A percentile compares a stretch with the other conserved stretches of the same genome.
These are phyloP conservation scores for Alectoria sarmentosa DNA, from an alignment of 495 filamentous ascomycete genomes.

Conservation along the genomic window DNA sequence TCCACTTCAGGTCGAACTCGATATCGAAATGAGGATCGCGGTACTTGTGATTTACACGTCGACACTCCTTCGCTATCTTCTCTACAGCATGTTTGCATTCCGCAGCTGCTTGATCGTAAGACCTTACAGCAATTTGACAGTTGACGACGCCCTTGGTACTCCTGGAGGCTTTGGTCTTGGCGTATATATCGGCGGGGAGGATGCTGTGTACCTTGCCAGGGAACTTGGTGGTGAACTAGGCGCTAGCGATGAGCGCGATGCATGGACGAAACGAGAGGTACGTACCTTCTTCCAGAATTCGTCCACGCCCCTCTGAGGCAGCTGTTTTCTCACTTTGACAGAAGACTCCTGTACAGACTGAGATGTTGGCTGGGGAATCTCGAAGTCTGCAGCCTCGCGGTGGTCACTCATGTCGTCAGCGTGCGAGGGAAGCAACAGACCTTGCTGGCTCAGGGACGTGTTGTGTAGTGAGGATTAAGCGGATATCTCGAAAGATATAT, in stretches of 20 bases:
- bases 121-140: slow-evolving; percentile 50
- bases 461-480: neutral
- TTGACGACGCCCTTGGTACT: slow-evolving; percentile 44
- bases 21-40: slow-evolving; percentile 86
- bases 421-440: neutral
- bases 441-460: neutral
- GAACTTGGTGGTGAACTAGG: slow-evolving; percentile 22
- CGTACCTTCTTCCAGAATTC: slow-evolving; percentile 77
- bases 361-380: slow-evolving; percentile 2
- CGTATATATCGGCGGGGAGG: slow-evolving; percentile 66
- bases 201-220: slow-evolving; percentile 59
- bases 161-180: slow-evolving; percentile 52
- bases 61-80: slow-evolving; percentile 77
- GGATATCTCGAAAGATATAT: neutral
- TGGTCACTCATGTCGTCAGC: slow-evolving; percentile 5
- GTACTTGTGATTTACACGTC: slow-evolving; percentile 82
- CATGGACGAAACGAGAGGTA: slow-evolving; percentile 50
- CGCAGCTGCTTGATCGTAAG: slow-evolving; percentile 65
- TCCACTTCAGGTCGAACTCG: slow-evolving; percentile 65
- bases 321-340: slow-evolving; percentile 45
- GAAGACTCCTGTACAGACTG: slow-evolving; percentile 10
- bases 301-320: slow-evolving; percentile 65
- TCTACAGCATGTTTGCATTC: slow-evolving; percentile 68
- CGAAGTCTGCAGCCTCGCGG: slow-evolving; percentile 7
- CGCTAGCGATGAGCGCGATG: slow-evolving; percentile 18